phyloP scores from a whole-genome alignment of 1,284 basidiomycete genomes.

The Rhodotorula glutinis region DNA sequence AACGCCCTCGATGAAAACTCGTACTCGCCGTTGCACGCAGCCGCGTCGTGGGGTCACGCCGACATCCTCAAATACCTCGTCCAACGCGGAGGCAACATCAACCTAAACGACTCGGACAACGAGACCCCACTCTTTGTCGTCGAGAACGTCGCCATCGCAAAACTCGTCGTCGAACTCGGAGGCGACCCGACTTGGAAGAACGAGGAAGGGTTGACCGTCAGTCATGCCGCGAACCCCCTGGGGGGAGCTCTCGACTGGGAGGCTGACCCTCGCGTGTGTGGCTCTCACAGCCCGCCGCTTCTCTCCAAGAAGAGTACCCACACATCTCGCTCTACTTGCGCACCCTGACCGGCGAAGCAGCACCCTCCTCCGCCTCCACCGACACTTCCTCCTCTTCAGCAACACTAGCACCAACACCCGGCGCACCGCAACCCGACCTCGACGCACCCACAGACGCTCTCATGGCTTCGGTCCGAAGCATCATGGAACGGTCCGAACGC shows the following conservation, averaged over 20 bases:
- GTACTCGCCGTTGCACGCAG: conserved; percentile 91
- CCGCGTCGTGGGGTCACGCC: conserved; percentile 82
- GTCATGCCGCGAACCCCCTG: no score
- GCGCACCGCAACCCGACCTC: conserved; percentile 60
- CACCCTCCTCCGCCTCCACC: not conserved
- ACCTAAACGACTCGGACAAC: conserved; percentile 77
- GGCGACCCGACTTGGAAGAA: conserved; percentile 65
- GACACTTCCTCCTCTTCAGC: not conserved
- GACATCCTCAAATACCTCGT: conserved; percentile 74
- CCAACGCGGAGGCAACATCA: conserved; percentile 76
- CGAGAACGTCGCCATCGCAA: conserved; percentile 73
- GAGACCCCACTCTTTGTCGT: conserved; percentile 90
- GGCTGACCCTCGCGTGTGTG: no score
- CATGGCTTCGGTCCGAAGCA: conserved; percentile 62
- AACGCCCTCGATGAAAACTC: conserved; percentile 32
- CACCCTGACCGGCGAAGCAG: conserved; percentile 50
- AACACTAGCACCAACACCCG: not conserved
- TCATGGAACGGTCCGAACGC: conserved; percentile 63
- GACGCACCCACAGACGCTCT: conserved; percentile 68
- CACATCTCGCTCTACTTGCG: conserved; percentile 68
- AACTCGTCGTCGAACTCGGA: conserved; percentile 75
- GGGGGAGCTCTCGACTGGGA: no score
- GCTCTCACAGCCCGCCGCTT: conserved; percentile 56
- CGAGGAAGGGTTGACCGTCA: conserved; percentile 68
- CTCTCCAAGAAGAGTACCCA: conserved; percentile 74